phyloP scores from a whole-genome alignment of 768 basidiomycete species.

The Boletus eberwhitei region DNA sequence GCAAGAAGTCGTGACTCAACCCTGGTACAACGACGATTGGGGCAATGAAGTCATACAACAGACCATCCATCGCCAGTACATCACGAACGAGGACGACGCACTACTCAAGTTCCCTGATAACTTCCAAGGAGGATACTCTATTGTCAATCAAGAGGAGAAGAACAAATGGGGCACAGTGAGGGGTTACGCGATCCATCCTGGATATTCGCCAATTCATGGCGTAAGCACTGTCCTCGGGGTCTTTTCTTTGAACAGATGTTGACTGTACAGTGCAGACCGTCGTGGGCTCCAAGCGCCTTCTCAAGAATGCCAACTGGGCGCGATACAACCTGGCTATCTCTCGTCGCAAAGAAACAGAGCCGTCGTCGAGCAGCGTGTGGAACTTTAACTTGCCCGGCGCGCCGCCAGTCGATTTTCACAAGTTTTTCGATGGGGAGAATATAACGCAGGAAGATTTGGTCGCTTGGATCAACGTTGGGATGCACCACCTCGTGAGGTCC shows the following conservation, averaged over 20 bases:
- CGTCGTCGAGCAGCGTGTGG: slow-evolving; percentile 55
- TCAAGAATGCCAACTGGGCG: slow-evolving; percentile 66
- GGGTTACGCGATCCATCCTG: slow-evolving; percentile 63
- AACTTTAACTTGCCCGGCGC: slow-evolving; percentile 58
- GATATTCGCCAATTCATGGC: slow-evolving; percentile 50
- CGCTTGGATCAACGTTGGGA: slow-evolving; percentile 64
- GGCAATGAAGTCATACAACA: slow-evolving; percentile 53
- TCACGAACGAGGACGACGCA: slow-evolving; percentile 50
- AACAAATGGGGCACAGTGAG: slow-evolving; percentile 58
- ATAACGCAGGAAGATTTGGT: slow-evolving; percentile 64
- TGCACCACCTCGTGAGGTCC: slow-evolving; percentile 53
- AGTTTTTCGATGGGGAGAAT: slow-evolving; percentile 62
- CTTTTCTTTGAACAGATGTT: neutral
- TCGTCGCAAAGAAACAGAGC: slow-evolving; percentile 59
- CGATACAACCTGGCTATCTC: slow-evolving; percentile 60
- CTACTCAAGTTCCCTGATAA: slow-evolving; percentile 51
- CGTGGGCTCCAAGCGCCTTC: slow-evolving; percentile 55
- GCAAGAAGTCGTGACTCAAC: slow-evolving; percentile 46
- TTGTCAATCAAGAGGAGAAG: slow-evolving; percentile 50
- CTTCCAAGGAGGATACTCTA: slow-evolving; percentile 53
- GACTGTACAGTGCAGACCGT: slow-evolving; percentile 40
- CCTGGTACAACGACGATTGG: slow-evolving; percentile 62
- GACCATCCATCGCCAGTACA: slow-evolving; percentile 44
- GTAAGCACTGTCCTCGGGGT: slow-evolving; percentile 23
- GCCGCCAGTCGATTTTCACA: slow-evolving; percentile 56